Evolutionary conservation across 176 grass and related monocot species (phyloP).

Genomic region (Ensete glaucum): DNA sequence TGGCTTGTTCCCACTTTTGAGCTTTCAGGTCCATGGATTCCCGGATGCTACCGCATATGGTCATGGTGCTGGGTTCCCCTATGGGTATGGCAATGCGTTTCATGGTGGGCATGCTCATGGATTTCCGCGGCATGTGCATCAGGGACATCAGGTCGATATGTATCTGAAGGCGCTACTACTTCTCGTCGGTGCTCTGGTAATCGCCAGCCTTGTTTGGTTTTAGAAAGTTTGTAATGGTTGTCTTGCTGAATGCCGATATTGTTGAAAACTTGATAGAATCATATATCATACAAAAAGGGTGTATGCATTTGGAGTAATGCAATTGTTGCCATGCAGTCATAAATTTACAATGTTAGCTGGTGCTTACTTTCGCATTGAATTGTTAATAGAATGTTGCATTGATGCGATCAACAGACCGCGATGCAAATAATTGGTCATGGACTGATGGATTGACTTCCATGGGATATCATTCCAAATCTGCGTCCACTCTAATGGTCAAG

Average conservation of each 20-base stretch:
- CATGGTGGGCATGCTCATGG: constrained; percentile 5
- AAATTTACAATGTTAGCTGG: neutral
- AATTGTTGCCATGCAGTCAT: neutral
- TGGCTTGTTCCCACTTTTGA: constrained; percentile 9
- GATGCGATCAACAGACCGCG: neutral
- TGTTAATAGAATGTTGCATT: neutral
- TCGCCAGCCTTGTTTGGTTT: constrained; percentile 1
- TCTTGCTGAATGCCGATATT: too few relatives aligned
- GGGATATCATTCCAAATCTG: too few relatives aligned
- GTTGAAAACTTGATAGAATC: too few relatives aligned
- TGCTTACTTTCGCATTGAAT: neutral
- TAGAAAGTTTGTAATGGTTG: neutral
- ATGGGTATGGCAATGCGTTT: neutral
- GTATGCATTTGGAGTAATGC: neutral
- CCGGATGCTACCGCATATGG: constrained; percentile 3
- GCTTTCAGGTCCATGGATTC: constrained; percentile 7
- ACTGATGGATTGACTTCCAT: neutral
- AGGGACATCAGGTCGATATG: neutral
- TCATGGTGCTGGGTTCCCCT: neutral
- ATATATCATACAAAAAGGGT: too few relatives aligned
- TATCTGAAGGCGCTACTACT: neutral
- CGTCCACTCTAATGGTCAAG: too few relatives aligned
- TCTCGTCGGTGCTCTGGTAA: neutral
- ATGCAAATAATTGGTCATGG: neutral
- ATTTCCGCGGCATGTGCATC: neutral